Conservation (phyloP, 257 asterid species). For the Dorcoceras hygrometricum region DNA sequence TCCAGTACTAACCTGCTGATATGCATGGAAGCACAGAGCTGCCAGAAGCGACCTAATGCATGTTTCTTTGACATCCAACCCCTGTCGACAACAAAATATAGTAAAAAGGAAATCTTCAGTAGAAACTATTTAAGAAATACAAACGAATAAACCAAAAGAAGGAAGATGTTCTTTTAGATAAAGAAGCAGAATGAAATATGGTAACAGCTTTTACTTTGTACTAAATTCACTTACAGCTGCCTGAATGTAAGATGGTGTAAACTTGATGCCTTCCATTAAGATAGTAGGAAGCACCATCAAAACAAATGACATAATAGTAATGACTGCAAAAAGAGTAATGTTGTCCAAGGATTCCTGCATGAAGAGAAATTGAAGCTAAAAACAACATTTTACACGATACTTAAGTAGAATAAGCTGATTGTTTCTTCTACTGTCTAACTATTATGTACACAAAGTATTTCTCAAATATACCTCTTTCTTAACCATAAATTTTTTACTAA, state of each 20-base stretch:
- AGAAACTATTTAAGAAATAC: constrained; percentile 3
- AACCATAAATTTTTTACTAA: constrained; percentile 91
- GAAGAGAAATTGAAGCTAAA: constrained; percentile 29
- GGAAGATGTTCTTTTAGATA: constrained; percentile 7
- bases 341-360: constrained; percentile 52
- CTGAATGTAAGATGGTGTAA: constrained; percentile 69
- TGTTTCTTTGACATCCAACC: constrained; percentile 65
- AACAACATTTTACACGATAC: constrained; percentile 12
- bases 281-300: constrained; percentile 39
- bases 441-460: neutral
- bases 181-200: constrained; percentile 7
- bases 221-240: constrained; percentile 60
- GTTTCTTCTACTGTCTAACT: neutral
- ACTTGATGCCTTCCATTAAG: constrained; percentile 49
- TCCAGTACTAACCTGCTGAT: constrained; percentile 67
- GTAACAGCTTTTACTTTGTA: constrained; percentile 14
- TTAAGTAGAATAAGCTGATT: neutral
- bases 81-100: constrained; percentile 42
- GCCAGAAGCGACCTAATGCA: constrained; percentile 76
- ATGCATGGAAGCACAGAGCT: constrained; percentile 98
- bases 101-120: neutral
- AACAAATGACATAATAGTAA: constrained; percentile 55
- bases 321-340: constrained; percentile 47
- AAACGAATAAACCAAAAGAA: constrained; percentile 11
- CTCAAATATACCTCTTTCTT: constrained; percentile 69